These are phyloP conservation scores for Stagonosporopsis vannaccii DNA, from an alignment of 2,329 filamentous ascomycete species.

Conservation along the genomic window DNA sequence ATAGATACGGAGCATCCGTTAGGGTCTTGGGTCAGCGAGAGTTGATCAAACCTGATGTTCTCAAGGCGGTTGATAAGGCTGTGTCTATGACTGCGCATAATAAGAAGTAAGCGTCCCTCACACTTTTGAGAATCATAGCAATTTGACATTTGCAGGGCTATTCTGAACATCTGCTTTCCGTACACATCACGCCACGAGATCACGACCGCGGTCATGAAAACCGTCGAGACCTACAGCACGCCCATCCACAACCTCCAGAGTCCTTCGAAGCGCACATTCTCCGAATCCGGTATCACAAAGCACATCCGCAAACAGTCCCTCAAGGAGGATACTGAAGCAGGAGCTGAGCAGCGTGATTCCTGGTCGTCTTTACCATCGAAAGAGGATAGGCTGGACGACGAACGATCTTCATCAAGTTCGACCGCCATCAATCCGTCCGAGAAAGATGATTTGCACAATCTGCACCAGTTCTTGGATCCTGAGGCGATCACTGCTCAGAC, in stretches of 20 bases:
- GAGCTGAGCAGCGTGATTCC: slow-evolving; percentile 35
- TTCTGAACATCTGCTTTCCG: slow-evolving; percentile 95
- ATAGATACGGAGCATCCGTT: slow-evolving; percentile 89
- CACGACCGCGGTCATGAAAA: slow-evolving; percentile 84
- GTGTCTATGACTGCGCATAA: slow-evolving; percentile 88
- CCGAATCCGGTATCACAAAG: slow-evolving; percentile 83
- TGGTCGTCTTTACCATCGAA: slow-evolving; percentile 50
- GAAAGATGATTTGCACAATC: slow-evolving; percentile 34
- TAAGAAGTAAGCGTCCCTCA: slow-evolving; percentile 66
- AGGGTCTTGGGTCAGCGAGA: slow-evolving; percentile 85
- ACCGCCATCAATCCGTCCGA: slow-evolving; percentile 47
- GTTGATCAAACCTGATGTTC: slow-evolving; percentile 83
- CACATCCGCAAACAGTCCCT: slow-evolving; percentile 70
- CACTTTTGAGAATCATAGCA: background rate
- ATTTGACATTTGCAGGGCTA: slow-evolving; percentile 54
- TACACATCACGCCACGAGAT: slow-evolving; percentile 98
- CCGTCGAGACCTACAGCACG: slow-evolving; percentile 84
- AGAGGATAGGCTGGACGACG: slow-evolving; percentile 38
- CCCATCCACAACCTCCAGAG: slow-evolving; percentile 66
- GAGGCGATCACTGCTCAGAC: slow-evolving; percentile 87
- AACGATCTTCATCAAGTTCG: slow-evolving; percentile 48
- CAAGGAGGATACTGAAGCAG: slow-evolving; percentile 48
- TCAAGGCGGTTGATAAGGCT: slow-evolving; percentile 86
- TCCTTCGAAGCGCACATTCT: slow-evolving; percentile 72
- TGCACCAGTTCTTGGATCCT: slow-evolving; percentile 67